These are phyloP conservation scores for Colletotrichum magnum DNA, from an alignment of 2,329 filamentous ascomycete species.

Conservation along the genomic window DNA sequence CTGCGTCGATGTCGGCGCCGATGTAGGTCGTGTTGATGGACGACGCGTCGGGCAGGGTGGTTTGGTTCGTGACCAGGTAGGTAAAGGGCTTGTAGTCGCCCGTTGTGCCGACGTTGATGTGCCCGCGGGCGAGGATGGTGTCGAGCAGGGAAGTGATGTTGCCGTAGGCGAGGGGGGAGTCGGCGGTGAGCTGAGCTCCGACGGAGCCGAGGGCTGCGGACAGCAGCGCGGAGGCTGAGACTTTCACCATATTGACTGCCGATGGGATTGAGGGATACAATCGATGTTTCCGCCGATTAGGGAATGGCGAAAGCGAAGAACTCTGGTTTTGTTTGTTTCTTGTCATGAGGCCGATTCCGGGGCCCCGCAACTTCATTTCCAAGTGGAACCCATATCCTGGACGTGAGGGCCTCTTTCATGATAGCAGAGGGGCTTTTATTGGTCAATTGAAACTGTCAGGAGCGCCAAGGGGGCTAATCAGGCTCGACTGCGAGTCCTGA, in stretches of 20 bases:
- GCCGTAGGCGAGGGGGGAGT: constrained; percentile 10
- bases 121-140: constrained; percentile 29
- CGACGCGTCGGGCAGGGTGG: constrained; percentile 10
- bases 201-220: background rate
- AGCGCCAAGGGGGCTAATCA: constrained; percentile 17
- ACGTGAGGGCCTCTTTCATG: constrained; percentile 6
- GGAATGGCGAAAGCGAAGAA: background rate
- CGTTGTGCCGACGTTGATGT: constrained; percentile 38
- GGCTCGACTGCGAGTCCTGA: background rate
- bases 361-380: constrained; percentile 33
- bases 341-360: constrained; percentile 26
- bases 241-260: background rate
- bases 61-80: constrained; percentile 33
- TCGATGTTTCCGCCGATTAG: background rate
- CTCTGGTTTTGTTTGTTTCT: background rate
- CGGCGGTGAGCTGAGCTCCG: constrained; percentile 9
- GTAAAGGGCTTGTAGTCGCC: constrained; percentile 41
- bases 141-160: constrained; percentile 38
- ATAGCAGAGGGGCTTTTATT: constrained; percentile 12
- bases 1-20: constrained; percentile 39
- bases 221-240: constrained; percentile 1
- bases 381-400: constrained; percentile 26
- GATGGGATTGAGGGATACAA: background rate
- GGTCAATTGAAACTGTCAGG: background rate
- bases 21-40: constrained; percentile 38